A percentile compares a stretch with the other conserved stretches of the same genome.
Conservation (phyloP, 2,329 filamentous ascomycete genomes). For the Colletotrichum aenigma region DNA sequence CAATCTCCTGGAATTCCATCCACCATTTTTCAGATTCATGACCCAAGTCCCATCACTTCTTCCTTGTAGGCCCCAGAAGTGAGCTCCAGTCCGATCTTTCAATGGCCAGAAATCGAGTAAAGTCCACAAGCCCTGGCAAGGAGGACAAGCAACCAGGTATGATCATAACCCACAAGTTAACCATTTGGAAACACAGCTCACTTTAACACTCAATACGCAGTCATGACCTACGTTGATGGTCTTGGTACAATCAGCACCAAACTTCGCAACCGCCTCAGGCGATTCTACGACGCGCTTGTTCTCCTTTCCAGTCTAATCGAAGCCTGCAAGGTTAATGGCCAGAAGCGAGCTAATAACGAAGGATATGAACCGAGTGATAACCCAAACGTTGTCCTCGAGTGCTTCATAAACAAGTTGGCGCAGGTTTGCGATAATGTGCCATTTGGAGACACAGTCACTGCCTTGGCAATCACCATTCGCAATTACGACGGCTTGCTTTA, state of each 20-base stretch:
- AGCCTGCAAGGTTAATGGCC: not conserved
- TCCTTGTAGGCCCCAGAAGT: not conserved
- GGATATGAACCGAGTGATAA: not conserved
- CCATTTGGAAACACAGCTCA: not conserved
- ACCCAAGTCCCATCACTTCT: not conserved
- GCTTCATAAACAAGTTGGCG: slow-evolving; percentile 34
- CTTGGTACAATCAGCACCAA: not conserved
- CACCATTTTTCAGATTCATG: not conserved
- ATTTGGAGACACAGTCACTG: slow-evolving; percentile 32
- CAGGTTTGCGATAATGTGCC: slow-evolving; percentile 32
- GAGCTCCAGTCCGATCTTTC: not conserved
- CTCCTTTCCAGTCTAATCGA: slow-evolving; percentile 15
- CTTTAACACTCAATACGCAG: not conserved
- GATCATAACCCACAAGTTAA: too few relatives aligned
- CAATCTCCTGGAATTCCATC: not conserved
- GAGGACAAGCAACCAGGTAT: not conserved
- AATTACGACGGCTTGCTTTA: slow-evolving; percentile 30
- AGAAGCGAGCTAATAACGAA: not conserved
- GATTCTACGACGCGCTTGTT: not conserved
- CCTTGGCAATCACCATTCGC: slow-evolving; percentile 30
- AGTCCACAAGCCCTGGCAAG: not conserved
- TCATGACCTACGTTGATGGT: not conserved
- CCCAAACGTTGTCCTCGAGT: slow-evolving; percentile 26
- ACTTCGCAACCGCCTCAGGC: not conserved
- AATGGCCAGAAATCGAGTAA: not conserved